Base-by-base conservation (phyloP, 1,139 yeast genomes). In the Taphrina betulina region DNA sequence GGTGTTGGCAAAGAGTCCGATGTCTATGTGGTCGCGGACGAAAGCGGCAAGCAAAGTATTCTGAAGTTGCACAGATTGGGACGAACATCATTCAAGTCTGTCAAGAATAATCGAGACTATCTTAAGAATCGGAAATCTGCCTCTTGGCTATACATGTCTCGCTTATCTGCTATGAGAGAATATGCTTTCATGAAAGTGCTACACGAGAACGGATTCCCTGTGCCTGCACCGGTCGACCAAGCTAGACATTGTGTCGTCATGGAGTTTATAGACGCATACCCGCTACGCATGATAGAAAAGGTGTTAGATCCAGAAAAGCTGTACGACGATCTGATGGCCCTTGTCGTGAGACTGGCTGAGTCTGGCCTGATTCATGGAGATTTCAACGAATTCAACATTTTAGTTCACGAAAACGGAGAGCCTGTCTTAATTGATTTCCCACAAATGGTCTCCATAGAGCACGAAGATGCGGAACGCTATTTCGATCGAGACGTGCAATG, bases 1-100 rank as follows among this genome's bases (percentile, higher is more conserved):
- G 98, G 98, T 58, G 95, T 94, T 52, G 98, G 98, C 66, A 92
- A 92, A 68, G 98, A 92, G 69, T 88, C 96, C 2, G 98, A 92
- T 71, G 90, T 92, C 65, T 89, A 84, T 68, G 78, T 92, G n/a
- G 90, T 86, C 0, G 82, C 85, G 58, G 92, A 85, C 65, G 73
- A 77, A 8, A 68, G 76, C 23, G 95, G 95, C 1, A 79, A 80
- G 60, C 61, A 64, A 38, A 79, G 78, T 65, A 96, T 90, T 10
- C 70, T 94, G 67, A 92, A 92, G 70, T 84, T 92, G 45, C 97
- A 90, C 71, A 78, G 98, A 63, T 75, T 92, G 59, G 99, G 99
- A 29, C 79, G 98, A 67, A 85, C 94, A 0, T 89, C 96, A 1
- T 92, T 92, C 72, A 79, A 85, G 63, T 85, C 95, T 0, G 95